A percentile compares a stretch with the other conserved stretches of the same genome.
Conservation (phyloP, 179 eudicot species). For the Amaranthus tricolor region DNA sequence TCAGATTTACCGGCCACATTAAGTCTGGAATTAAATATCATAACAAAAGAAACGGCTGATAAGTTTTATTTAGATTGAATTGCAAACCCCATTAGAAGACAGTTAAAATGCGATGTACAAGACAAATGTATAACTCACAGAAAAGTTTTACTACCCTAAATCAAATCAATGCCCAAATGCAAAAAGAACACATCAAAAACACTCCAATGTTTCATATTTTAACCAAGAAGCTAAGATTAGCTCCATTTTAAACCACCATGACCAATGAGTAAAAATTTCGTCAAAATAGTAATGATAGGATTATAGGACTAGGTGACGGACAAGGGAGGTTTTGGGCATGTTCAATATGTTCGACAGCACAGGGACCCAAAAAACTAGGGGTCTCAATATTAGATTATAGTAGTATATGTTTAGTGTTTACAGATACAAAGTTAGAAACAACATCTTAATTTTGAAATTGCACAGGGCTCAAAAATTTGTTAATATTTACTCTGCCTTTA, state of each 20-base stretch:
- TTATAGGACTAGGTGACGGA: neutral
- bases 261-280: neutral
- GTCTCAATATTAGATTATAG: too few relatives aligned
- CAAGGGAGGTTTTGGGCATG: too few relatives aligned
- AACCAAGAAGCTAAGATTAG: neutral
- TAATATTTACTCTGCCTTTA: too few relatives aligned
- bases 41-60: constrained; percentile 3
- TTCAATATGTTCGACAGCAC: too few relatives aligned
- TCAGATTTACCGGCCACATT: constrained; percentile 72
- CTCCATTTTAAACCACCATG: neutral
- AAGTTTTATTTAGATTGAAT: neutral
- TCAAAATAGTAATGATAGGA: neutral
- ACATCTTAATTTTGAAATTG: too few relatives aligned
- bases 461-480: too few relatives aligned
- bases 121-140: too few relatives aligned
- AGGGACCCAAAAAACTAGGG: too few relatives aligned
- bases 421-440: too few relatives aligned
- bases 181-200: neutral
- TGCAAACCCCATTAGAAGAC: neutral
- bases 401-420: too few relatives aligned
- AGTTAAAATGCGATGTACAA: neutral
- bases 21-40: constrained; percentile 43
- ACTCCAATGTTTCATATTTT: neutral
- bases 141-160: neutral
- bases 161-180: neutral